Conservation (phyloP, 768 basidiomycete species). For the Dentipellis fragilis region DNA sequence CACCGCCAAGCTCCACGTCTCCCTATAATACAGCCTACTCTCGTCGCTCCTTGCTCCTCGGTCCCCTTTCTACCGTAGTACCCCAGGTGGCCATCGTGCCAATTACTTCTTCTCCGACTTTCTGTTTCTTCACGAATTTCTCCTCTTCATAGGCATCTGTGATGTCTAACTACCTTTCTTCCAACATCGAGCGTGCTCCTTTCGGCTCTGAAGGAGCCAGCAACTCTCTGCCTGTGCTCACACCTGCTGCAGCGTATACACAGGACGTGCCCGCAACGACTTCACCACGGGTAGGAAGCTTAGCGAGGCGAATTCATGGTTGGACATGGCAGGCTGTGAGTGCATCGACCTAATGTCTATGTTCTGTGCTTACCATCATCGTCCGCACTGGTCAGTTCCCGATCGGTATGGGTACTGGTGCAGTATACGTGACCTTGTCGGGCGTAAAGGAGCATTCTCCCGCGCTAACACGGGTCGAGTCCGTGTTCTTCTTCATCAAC, state of each 20-base stretch:
- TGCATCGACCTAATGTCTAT: neutral
- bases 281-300: conserved; percentile 15
- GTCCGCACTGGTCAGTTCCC: conserved; percentile 28
- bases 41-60: neutral
- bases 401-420: conserved; percentile 40
- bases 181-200: no score
- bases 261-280: neutral
- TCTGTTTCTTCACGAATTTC: neutral
- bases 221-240: neutral
- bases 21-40: neutral
- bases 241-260: neutral
- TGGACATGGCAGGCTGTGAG: conserved; percentile 43
- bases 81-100: neutral
- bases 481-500: conserved; percentile 37
- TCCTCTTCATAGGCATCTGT: neutral
- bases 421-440: conserved; percentile 38
- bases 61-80: neutral
- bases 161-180: no score
- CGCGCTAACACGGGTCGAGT: conserved; percentile 27
- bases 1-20: no score
- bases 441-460: conserved; percentile 27
- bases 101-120: neutral
- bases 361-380: conserved; percentile 18
- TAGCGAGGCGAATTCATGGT: conserved; percentile 37
- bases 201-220: no score